Evolutionary conservation across 371 early-diverging fungal genomes (phyloP), one percentile per base, ranked within the genome.

Genomic region (Lichtheimia ornata): DNA sequence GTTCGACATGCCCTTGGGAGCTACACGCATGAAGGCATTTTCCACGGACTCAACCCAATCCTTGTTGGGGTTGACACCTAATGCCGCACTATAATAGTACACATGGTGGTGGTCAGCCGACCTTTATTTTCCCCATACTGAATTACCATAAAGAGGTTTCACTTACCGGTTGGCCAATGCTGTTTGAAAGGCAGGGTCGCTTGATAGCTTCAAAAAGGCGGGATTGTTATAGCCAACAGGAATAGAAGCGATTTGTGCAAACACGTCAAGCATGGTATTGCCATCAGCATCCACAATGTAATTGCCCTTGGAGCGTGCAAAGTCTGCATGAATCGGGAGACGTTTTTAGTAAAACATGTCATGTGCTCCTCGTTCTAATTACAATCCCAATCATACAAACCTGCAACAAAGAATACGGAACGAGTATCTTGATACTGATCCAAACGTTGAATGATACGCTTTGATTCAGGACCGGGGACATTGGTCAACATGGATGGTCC

Each of bases 231-330:
- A 91, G 3, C 91, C 91, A 27, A 91, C 62, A 20, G 91, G 90
- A 43, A 91, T 84, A 24, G 90, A 90, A n/a, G 91, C 86, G 30
- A 89, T 89, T 70, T 91, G 90, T 51, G 87, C 87, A 76, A 83
- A 90, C 49, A 91, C 66, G 58, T 91, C 91, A 49, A 91, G 70
- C 54, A 84, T 64, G 3, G 66, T 71, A 59, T 91, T 91, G 50
- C 91, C 91, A 64, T 91, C 91, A 0, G 85, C 85, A 64, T 91
- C 91, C 1, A 79, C 84, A 45, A 91, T 86, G 65, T 88, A 91
- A 65, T 90, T 91, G 64, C 91, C 91, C 17, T 82, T 76, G 30
- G 89, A 88, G 62, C 87, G 86, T 51, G 61, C 72, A 61, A 83
- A 84, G 66, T 91, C 91, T 81, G 62, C 58, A 5, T 49, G 62